phyloP scores from a whole-genome alignment of 2,329 filamentous ascomycete genomes.

The Alternaria brassicicola region DNA sequence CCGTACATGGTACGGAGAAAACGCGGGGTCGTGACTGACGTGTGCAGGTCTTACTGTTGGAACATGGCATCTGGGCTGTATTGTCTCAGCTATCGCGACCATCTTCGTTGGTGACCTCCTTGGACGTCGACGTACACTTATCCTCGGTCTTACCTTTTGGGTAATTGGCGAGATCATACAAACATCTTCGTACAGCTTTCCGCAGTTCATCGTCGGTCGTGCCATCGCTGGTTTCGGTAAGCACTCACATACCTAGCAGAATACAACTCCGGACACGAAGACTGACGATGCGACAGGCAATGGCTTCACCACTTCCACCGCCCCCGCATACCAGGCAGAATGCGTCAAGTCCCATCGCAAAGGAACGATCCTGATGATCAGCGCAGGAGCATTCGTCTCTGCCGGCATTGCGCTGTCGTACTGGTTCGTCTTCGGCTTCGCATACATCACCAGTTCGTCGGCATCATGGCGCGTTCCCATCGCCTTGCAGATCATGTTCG shows the following conservation, averaged over 20 bases:
- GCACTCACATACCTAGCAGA: slow-evolving; percentile 28
- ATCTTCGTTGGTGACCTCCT: slow-evolving; percentile 58
- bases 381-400: slow-evolving; percentile 58
- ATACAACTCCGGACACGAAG: neutral
- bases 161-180: slow-evolving; percentile 57
- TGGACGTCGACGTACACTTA: slow-evolving; percentile 57
- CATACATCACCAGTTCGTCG: slow-evolving; percentile 48
- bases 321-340: slow-evolving; percentile 60
- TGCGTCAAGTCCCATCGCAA: slow-evolving; percentile 53
- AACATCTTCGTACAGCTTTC: slow-evolving; percentile 53
- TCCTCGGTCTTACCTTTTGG: slow-evolving; percentile 59
- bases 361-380: slow-evolving; percentile 56
- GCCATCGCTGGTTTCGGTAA: slow-evolving; percentile 56
- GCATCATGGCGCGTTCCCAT: slow-evolving; percentile 61
- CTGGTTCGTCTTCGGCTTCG: slow-evolving; percentile 61
- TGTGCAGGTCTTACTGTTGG: slow-evolving; percentile 37
- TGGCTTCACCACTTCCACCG: slow-evolving; percentile 59
- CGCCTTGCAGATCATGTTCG: slow-evolving; percentile 64
- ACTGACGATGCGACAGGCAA: slow-evolving; percentile 48
- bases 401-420: slow-evolving; percentile 58
- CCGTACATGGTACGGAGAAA: neutral
- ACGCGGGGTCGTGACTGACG: neutral
- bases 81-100: slow-evolving; percentile 61
- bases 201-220: slow-evolving; percentile 60
- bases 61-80: slow-evolving; percentile 58